Base-by-base conservation (phyloP, 192 early-diverging fungal genomes). In the Mortierella claussenii region DNA sequence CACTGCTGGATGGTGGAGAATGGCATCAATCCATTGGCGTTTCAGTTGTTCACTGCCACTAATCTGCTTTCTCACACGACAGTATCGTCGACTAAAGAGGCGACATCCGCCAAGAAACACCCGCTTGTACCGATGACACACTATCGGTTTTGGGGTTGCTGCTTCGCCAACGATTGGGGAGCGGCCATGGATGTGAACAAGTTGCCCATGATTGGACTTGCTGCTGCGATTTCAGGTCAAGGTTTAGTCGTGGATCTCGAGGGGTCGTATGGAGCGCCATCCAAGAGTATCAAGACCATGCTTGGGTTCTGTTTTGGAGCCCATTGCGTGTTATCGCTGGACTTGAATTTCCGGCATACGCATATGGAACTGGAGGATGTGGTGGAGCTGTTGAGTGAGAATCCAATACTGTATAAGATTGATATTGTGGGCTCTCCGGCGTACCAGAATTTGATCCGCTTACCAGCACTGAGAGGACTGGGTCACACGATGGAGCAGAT, bases 281-380 rank as follows among this genome's bases (percentile, higher is more conserved):
- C 71, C 1, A 57, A 58, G 30, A 75, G 71, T 40, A 75, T 75
- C 40, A 65, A 60, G 37, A 52, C 63, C 15, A 75, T 75, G 71
- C 48, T 75, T 20, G 71, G 50, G 17, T 75, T 75, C 32, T 75
- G 71, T 24, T 75, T 75, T 24, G 71, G 71, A 44, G 55, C 56
- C 3, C 62, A 66, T 33, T 66, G 71, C 54, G 71, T 75, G 31
- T 43, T 75, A 12, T 66, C 71, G 1, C 30, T 75, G 57, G 57
- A 75, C 18, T 36, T 75, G 23, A 61, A 61, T 24, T 75, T 75
- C 28, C 55, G 63, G 28, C 71, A 75, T 18, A 75, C 71, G 4
- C 71, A 75, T 21, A 75, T 75, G 71, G 71, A 75, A 13, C 51
- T 75, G 44, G 71, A 75, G 45, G 60, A 75, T 54, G 71, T 66